Conservation (phyloP, 2,329 filamentous ascomycete species). For the Aureobasidium sp. region DNA sequence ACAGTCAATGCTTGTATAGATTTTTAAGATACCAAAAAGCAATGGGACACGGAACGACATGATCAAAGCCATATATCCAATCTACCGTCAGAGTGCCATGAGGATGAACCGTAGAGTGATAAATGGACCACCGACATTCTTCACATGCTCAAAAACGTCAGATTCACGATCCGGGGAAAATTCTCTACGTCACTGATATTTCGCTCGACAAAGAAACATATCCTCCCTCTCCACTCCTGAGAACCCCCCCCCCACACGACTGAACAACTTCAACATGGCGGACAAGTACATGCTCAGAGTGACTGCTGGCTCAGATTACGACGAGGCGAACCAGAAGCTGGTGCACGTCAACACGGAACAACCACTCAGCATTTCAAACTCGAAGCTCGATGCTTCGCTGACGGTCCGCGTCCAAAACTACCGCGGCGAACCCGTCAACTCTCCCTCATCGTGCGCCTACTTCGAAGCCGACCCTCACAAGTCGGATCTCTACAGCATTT, state of each 20-base stretch:
- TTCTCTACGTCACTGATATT: neutral
- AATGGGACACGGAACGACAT: neutral
- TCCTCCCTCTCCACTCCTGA: neutral
- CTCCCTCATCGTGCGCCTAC: conserved; percentile 64
- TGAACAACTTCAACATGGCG: conserved; percentile 33
- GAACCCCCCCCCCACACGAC: neutral
- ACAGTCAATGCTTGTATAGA: conserved; percentile 10
- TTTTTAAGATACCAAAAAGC: conserved; percentile 11
- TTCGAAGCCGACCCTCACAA: conserved; percentile 63
- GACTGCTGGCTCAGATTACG: conserved; percentile 71
- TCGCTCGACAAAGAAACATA: neutral
- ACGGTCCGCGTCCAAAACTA: conserved; percentile 65
- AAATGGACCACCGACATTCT: too few species aligned
- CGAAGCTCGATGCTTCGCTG: conserved; percentile 57
- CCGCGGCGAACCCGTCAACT: conserved; percentile 58
- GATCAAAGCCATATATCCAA: neutral
- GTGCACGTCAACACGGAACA: conserved; percentile 66
- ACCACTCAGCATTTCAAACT: conserved; percentile 53
- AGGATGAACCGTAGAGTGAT: neutral
- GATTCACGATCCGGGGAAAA: neutral
- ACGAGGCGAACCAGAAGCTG: conserved; percentile 58
- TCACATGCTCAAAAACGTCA: conserved; percentile 5
- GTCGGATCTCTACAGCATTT: conserved; percentile 76
- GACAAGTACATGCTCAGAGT: conserved; percentile 72
- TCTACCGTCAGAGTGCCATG: neutral